Base-by-base conservation (phyloP, 164 flowering plant species). In the Hamamelis virginiana region DNA sequence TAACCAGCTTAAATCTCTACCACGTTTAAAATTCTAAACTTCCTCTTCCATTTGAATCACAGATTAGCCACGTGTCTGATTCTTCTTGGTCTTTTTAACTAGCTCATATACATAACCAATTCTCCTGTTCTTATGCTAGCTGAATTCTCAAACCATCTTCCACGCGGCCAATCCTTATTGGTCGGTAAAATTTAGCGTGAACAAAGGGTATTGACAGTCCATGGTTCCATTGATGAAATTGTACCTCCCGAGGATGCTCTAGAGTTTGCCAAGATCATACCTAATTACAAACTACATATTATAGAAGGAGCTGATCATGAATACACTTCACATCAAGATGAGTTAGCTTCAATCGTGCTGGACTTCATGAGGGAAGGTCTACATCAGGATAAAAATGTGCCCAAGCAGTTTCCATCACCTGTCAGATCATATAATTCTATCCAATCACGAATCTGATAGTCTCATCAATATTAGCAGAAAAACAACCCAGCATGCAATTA, bases 171-270 rank as follows among this genome's bases (percentile, higher is more conserved):
- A n/a, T n/a, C n/a, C n/a, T n/a, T n/a, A n/a, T n/a, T n/a, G n/a
- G n/a, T n/a, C n/a, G n/a, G n/a, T n/a, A n/a, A n/a, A n/a, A n/a
- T n/a, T n/a, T n/a, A n/a, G n/a, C n/a, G n/a, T n/a, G n/a, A n/a
- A n/a, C n/a, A n/a, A n/a, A 86, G 91, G 79, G 89, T 88, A 19
- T 64, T 88, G 77, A 90, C 91, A 3, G 73, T 90, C 59, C 93
- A 90, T 75, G 93, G 93, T 41, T 80, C 90, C 47, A 27, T 6
- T 71, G 93, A 90, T 71, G 77, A 82, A 69, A 67, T 81, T 9
- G 84, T 85, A 43, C 85, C 89, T 0, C 78, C 62, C 0, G 77
- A 72, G 69, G 91, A 87, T 80, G 87, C 96, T 48, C 53, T 71
- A 18, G 85, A 82, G 69, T 90, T 90, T 60, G 75, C 75, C 33